Percentiles rank a stretch among this genome's conserved stretches.
Evolutionary conservation across 495 filamentous ascomycete species (phyloP).

Genomic region (Geopyxis carbonaria): DNA sequence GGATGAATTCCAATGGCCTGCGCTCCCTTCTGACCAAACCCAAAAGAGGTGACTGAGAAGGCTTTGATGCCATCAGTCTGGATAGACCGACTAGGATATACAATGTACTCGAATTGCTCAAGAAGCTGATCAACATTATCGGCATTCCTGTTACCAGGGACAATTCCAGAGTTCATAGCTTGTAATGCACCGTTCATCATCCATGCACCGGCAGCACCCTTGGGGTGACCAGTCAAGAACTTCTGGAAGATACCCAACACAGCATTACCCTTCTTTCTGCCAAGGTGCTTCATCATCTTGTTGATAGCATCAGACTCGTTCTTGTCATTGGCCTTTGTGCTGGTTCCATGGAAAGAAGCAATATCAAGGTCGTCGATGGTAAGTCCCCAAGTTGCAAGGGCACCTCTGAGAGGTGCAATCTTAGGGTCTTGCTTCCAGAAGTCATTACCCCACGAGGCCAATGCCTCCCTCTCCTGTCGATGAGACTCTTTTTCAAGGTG

Average conservation of each 20-base stretch:
- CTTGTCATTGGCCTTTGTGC: slow-evolving; percentile 97
- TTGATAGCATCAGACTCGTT: slow-evolving; percentile 97
- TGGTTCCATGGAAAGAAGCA: slow-evolving; percentile 97
- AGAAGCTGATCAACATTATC: slow-evolving; percentile 94
- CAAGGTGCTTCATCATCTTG: slow-evolving; percentile 88
- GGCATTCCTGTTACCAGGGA: slow-evolving; percentile 93
- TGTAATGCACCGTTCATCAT: slow-evolving; percentile 98
- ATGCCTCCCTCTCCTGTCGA: slow-evolving; percentile 79
- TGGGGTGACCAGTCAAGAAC: slow-evolving; percentile 95
- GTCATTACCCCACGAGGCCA: slow-evolving; percentile 82
- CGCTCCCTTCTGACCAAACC: slow-evolving; percentile 97
- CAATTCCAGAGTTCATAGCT: slow-evolving; percentile 78
- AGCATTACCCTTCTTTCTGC: slow-evolving; percentile 88
- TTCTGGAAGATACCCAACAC: slow-evolving; percentile 98
- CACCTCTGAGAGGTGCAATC: slow-evolving; percentile 87
- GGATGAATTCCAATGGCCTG: slow-evolving; percentile 95
- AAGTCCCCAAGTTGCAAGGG: slow-evolving; percentile 91
- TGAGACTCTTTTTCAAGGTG: slow-evolving; percentile 81
- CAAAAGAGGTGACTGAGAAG: slow-evolving; percentile 96
- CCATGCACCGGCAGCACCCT: slow-evolving; percentile 97
- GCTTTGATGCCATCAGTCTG: slow-evolving; percentile 97
- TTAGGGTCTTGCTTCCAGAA: slow-evolving; percentile 94
- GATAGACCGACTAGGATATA: slow-evolving; percentile 85
- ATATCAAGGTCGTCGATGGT: slow-evolving; percentile 92
- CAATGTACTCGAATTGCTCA: slow-evolving; percentile 94